Percentiles rank a stretch among this genome's conserved stretches.
Evolutionary conservation across 805 yeast species (phyloP).

Genomic region (Metschnikowia kunwiensis): DNA sequence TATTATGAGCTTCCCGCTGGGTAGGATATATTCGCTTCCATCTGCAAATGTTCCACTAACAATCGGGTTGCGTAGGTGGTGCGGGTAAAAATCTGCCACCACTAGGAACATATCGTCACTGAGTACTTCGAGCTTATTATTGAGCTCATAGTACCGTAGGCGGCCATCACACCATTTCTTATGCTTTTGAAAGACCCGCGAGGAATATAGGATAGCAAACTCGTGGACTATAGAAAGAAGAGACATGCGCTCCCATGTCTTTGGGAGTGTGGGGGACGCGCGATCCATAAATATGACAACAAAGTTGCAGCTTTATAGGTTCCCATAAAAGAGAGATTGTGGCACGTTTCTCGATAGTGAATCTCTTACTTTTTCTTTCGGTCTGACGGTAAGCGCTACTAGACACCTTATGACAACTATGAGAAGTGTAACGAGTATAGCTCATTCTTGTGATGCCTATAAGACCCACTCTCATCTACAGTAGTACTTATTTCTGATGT

Average conservation of each 20-base stretch:
- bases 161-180: slow-evolving; percentile 54
- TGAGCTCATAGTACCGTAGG: slow-evolving; percentile 44
- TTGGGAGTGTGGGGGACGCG: slow-evolving; percentile 4
- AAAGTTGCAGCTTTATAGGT: too few relatives aligned
- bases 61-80: slow-evolving; percentile 19
- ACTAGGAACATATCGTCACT: slow-evolving; percentile 36
- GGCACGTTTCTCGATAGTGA: too few relatives aligned
- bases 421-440: too few relatives aligned
- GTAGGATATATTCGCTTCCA: slow-evolving; percentile 25
- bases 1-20: slow-evolving; percentile 27
- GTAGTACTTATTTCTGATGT: too few relatives aligned
- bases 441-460: too few relatives aligned
- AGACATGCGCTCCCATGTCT: slow-evolving; percentile 10
- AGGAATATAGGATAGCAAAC: slow-evolving; percentile 46
- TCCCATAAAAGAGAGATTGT: too few relatives aligned
- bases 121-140: slow-evolving; percentile 44
- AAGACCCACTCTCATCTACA: too few relatives aligned
- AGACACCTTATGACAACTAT: too few relatives aligned
- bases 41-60: slow-evolving; percentile 18
- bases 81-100: slow-evolving; percentile 33
- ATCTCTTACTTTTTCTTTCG: too few relatives aligned
- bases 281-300: slow-evolving; percentile 1
- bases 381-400: too few relatives aligned
- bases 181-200: slow-evolving; percentile 42
- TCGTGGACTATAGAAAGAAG: slow-evolving; percentile 42